phyloP scores from a whole-genome alignment of 352 stramenopile genomes.

The Globisporangium solare region DNA sequence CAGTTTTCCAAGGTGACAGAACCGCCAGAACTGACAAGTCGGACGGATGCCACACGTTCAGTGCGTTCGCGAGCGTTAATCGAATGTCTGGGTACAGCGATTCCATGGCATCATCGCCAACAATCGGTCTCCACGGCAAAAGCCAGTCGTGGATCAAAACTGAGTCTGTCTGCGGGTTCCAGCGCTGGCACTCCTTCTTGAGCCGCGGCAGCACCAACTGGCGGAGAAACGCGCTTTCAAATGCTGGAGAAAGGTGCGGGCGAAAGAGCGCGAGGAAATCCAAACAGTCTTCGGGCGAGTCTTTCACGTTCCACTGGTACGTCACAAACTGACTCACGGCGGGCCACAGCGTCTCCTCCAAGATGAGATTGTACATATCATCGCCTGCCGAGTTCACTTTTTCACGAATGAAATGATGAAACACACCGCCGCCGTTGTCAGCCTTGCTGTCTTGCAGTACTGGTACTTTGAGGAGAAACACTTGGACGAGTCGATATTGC shows the following conservation, averaged over 20 bases:
- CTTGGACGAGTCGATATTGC: constrained; percentile 51
- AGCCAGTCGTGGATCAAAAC: constrained; percentile 77
- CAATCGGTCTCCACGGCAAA: constrained; percentile 50
- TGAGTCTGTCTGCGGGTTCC: constrained; percentile 41
- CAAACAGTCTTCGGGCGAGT: constrained; percentile 30
- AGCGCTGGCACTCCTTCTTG: constrained; percentile 64
- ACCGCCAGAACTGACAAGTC: constrained; percentile 59
- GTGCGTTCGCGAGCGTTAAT: constrained; percentile 45
- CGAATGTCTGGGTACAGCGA: constrained; percentile 70
- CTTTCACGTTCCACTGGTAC: constrained; percentile 52
- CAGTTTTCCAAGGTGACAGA: constrained; percentile 59
- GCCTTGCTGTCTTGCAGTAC: constrained; percentile 11
- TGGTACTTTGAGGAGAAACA: constrained; percentile 60
- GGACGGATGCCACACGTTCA: constrained; percentile 81
- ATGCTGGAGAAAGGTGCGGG: constrained; percentile 43
- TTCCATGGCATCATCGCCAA: constrained; percentile 38
- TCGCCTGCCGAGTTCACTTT: constrained; percentile 49
- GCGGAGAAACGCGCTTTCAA: constrained; percentile 47
- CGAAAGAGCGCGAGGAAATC: constrained; percentile 42
- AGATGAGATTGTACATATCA: constrained; percentile 73
- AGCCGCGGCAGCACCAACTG: constrained; percentile 66
- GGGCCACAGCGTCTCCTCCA: constrained; percentile 75
- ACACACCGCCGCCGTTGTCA: constrained; percentile 17
- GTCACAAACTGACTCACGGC: constrained; percentile 62
- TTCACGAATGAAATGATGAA: constrained; percentile 57